A percentile compares a stretch with the other conserved stretches of the same genome.
These are phyloP conservation scores for Syzygium oleosum DNA, from an alignment of 345 rosid genomes.

Conservation along the genomic window DNA sequence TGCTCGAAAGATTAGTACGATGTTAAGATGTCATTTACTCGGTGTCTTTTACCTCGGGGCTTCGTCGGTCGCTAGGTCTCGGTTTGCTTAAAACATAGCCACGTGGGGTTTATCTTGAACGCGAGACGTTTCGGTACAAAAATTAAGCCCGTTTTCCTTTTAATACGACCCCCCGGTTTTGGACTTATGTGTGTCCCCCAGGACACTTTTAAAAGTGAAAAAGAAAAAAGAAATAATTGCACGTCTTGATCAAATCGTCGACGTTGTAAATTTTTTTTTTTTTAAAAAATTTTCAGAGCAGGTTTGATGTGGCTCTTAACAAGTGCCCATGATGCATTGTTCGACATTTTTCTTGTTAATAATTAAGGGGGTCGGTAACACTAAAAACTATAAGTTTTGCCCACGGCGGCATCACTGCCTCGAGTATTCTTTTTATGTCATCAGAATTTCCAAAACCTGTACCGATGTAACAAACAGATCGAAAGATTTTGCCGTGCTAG, in stretches of 20 bases:
- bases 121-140: not conserved
- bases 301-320: rapidly evolving
- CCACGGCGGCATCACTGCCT: rapidly evolving
- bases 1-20: not conserved
- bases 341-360: not conserved
- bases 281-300: not conserved
- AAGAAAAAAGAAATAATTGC: not conserved
- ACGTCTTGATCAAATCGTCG: not conserved
- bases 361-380: not conserved
- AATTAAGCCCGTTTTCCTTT: not conserved
- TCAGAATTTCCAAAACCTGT: not conserved
- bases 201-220: no score
- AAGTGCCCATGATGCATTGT: rapidly evolving
- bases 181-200: no score
- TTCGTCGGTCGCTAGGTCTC: not conserved
- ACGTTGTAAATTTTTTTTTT: not conserved
- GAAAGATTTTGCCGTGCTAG: no score
- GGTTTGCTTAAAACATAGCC: not conserved
- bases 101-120: not conserved
- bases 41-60: not conserved
- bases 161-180: not conserved
- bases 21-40: not conserved
- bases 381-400: no score
- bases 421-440: not conserved
- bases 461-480: rapidly evolving